Base-by-base conservation (phyloP, 2,329 filamentous ascomycete genomes). In the Cladorrhinum sp. region DNA sequence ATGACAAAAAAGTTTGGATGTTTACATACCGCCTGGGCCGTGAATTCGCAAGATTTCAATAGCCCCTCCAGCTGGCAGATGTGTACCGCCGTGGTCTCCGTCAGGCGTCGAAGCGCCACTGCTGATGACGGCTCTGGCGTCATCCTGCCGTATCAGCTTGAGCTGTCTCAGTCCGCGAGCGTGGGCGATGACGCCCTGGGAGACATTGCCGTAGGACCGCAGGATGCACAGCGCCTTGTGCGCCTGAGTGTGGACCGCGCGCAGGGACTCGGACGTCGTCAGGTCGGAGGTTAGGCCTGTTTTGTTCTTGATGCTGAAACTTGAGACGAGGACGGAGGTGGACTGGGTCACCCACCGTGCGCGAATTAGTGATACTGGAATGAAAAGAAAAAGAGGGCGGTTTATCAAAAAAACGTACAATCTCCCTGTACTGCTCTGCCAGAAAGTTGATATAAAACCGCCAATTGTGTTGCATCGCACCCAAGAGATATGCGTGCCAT, bases 401-500 rank as follows among this genome's bases (percentile, higher is more conserved):
- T n/a, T n/a, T n/a, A n/a, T n/a, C n/a, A n/a, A n/a, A n/a, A n/a
- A n/a, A 10, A 10, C 24, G 9, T 28, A 53, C 50, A 5, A 53
- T 53, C 16, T 53, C 10, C 50, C 26, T 9, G 24, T 53, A 18
- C 50, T 8, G 6, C 24, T 53, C 50, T 2, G 6, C 24, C 50
- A 53, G 26, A 30, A 53, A 53, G n/a, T 53, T 53, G 50, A 53
- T 14, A 28, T 53, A 53, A 12, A 18, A 53, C 21, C 50, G 50
- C 50, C 50, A 53, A 21, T 53, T 53, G 21, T 18, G 7, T 23
- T 26, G 50, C 50, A 53, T 53, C 3, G 50, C 50, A 2, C 50
- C 50, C 4, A 53, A 14, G 21, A 53, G 50, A 28, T 53, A 18
- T 12, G 50, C 50, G 16, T 53, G 50, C 50, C 50, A 53, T 10